These are phyloP conservation scores for Salisapilia sapeloensis DNA, from an alignment of 352 stramenopile species.

Conservation along the genomic window DNA sequence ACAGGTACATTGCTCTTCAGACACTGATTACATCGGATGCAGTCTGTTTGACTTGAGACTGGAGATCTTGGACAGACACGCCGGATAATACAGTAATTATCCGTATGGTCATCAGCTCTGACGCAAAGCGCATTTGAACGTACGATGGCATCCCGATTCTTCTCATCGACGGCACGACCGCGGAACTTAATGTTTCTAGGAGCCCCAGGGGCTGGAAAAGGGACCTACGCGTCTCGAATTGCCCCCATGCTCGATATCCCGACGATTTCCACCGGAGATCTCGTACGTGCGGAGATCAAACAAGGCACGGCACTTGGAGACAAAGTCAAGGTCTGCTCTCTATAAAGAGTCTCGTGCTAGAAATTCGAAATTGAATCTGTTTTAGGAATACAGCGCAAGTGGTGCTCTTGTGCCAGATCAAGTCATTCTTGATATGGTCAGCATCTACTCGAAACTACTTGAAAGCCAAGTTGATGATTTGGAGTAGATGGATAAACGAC, in stretches of 20 bases:
- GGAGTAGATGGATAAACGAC: constrained; percentile 43
- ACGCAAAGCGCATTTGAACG: too few species aligned
- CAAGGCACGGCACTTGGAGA: constrained; percentile 40
- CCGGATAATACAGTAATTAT: too few species aligned
- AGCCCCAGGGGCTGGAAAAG: constrained; percentile 78
- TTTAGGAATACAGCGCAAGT: constrained; percentile 69
- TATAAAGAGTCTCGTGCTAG: neutral
- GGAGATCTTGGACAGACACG: too few species aligned
- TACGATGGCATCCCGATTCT: too few species aligned
- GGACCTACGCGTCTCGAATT: constrained; percentile 80
- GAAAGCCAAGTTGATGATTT: neutral
- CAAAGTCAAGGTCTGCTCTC: constrained; percentile 42
- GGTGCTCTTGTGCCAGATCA: constrained; percentile 74
- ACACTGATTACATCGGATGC: too few species aligned
- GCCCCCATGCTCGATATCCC: constrained; percentile 74
- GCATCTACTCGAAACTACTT: neutral
- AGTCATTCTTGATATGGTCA: constrained; percentile 80
- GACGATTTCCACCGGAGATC: constrained; percentile 79
- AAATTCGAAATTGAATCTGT: neutral
- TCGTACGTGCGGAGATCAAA: constrained; percentile 83
- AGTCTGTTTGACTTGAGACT: too few species aligned
- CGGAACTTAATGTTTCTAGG: constrained; percentile 85
- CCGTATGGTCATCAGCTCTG: too few species aligned
- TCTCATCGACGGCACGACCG: too few species aligned
- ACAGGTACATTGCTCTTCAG: too few species aligned